Conservation (phyloP, 163 green algal genomes). For the Scenedesmus sp. region DNA sequence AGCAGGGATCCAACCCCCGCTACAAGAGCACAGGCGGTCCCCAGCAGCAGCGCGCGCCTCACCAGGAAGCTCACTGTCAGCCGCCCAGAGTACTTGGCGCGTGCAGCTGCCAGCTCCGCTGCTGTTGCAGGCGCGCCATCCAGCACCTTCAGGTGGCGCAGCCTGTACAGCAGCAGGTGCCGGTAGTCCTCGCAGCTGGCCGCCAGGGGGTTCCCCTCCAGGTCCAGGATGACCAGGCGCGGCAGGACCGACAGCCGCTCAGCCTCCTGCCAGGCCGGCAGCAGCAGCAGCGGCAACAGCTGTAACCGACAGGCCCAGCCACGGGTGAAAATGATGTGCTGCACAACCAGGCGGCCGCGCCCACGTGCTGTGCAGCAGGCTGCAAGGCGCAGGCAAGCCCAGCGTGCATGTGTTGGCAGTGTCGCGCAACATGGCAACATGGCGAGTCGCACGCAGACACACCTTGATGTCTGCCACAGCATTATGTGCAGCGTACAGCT, state of each 20-base stretch:
- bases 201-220: slow-evolving; percentile 70
- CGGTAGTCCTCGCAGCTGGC: slow-evolving; percentile 69
- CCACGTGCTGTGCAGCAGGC: neutral
- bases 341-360: neutral
- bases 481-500: slow-evolving; percentile 83
- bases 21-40: no score
- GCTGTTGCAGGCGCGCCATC: slow-evolving; percentile 74
- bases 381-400: no score
- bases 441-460: neutral
- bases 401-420: neutral
- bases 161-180: slow-evolving; percentile 78
- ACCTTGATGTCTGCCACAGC: slow-evolving; percentile 42
- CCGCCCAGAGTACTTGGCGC: slow-evolving; percentile 74
- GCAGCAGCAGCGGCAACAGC: neutral
- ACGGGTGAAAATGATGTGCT: neutral
- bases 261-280: slow-evolving; percentile 24
- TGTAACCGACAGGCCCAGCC: no score
- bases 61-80: slow-evolving; percentile 82
- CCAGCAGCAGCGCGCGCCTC: slow-evolving; percentile 24
- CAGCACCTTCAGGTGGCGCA: slow-evolving; percentile 84
- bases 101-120: slow-evolving; percentile 75
- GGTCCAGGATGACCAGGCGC: slow-evolving; percentile 85
- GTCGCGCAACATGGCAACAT: no score
- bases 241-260: slow-evolving; percentile 43
- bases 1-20: no score